Conservation (phyloP, 2,329 filamentous ascomycete genomes). For the Aspergillus calidoustus region DNA sequence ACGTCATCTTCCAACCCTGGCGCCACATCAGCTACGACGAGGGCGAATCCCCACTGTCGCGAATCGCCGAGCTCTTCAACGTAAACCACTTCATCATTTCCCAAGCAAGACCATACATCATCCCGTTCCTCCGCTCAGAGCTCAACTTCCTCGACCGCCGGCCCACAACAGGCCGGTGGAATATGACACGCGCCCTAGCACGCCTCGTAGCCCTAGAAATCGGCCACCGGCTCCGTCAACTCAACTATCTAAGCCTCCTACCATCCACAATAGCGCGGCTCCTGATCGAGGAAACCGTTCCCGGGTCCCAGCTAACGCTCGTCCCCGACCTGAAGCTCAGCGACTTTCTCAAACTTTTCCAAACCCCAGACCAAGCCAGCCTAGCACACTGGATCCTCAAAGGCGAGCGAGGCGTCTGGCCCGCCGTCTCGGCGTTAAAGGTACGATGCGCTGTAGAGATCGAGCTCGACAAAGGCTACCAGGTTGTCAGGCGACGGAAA, state of each 20-base stretch:
- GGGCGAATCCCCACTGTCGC: slow-evolving; percentile 68
- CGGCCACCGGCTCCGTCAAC: slow-evolving; percentile 77
- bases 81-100: slow-evolving; percentile 95
- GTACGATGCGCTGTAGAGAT: slow-evolving; percentile 85
- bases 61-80: slow-evolving; percentile 83
- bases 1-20: slow-evolving; percentile 71
- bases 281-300: slow-evolving; percentile 80
- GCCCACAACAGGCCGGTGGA: slow-evolving; percentile 60
- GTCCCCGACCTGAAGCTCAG: slow-evolving; percentile 75
- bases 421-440: slow-evolving; percentile 78
- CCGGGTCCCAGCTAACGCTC: slow-evolving; percentile 76
- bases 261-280: slow-evolving; percentile 73
- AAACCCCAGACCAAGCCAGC: slow-evolving; percentile 75
- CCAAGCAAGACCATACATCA: slow-evolving; percentile 86
- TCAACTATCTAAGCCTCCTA: slow-evolving; percentile 76
- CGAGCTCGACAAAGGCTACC: slow-evolving; percentile 84
- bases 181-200: slow-evolving; percentile 61
- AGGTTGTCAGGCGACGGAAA: slow-evolving; percentile 65
- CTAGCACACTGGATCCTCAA: slow-evolving; percentile 83
- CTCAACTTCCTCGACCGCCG: slow-evolving; percentile 72
- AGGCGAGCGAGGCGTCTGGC: slow-evolving; percentile 90
- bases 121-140: slow-evolving; percentile 81
- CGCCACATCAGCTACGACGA: slow-evolving; percentile 68
- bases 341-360: slow-evolving; percentile 80
- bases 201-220: slow-evolving; percentile 76